Percentiles rank a stretch among this genome's conserved stretches.
Evolutionary conservation across 108 stramenopile genomes (phyloP).

Genomic region (Bacterosira constricta): DNA sequence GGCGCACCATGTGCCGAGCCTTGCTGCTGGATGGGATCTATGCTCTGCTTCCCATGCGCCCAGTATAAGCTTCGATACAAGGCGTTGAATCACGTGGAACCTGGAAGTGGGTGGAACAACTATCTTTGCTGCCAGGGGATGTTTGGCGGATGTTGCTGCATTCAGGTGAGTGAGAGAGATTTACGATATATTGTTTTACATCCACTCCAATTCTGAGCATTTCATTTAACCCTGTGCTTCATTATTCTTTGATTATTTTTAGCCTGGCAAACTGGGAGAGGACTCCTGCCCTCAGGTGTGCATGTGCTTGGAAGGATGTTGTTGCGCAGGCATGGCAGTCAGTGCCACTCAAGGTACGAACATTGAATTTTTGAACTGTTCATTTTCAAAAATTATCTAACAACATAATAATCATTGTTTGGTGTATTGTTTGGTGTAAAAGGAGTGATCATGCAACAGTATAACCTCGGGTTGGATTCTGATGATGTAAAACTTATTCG

Average conservation of each 20-base stretch:
- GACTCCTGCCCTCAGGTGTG: slow-evolving; percentile 65
- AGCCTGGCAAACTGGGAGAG: slow-evolving; percentile 67
- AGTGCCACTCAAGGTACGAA: slow-evolving; percentile 63
- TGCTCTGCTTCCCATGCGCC: slow-evolving; percentile 64
- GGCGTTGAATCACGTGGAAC: slow-evolving; percentile 73
- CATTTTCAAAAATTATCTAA: no score
- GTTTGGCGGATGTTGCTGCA: slow-evolving; percentile 81
- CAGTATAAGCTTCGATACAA: slow-evolving; percentile 70
- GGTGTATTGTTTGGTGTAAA: no score
- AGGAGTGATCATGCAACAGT: slow-evolving; percentile 60
- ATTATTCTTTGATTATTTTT: neutral
- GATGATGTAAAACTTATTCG: slow-evolving; percentile 81
- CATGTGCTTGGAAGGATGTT: slow-evolving; percentile 74
- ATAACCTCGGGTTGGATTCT: slow-evolving; percentile 69
- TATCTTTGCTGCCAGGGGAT: slow-evolving; percentile 78
- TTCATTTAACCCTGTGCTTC: neutral
- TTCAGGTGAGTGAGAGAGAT: slow-evolving; percentile 27
- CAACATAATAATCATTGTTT: no score
- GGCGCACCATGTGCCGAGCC: slow-evolving; percentile 65
- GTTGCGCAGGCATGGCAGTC: slow-evolving; percentile 71
- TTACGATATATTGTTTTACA: neutral
- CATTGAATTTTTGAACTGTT: no score
- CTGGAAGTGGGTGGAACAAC: slow-evolving; percentile 69
- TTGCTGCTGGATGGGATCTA: slow-evolving; percentile 59
- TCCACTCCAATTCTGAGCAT: neutral